These are phyloP conservation scores for Zymoseptoria pseudotritici DNA, from an alignment of 2,329 filamentous ascomycete genomes.

Conservation along the genomic window DNA sequence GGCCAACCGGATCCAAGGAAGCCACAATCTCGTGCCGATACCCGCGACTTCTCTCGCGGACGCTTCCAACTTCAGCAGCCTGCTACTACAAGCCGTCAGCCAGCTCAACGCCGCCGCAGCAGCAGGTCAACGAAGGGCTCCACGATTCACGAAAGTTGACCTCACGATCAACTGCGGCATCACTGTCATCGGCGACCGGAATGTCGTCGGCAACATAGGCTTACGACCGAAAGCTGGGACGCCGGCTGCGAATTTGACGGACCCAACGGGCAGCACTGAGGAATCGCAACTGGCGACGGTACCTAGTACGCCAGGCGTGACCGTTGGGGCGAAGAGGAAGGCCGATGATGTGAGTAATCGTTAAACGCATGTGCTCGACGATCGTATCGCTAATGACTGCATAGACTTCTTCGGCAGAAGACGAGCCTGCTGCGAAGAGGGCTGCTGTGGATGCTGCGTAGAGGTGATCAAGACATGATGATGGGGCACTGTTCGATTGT, in stretches of 20 bases:
- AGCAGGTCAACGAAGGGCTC: constrained; percentile 32
- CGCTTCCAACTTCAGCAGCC: constrained; percentile 38
- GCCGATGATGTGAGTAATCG: constrained; percentile 14
- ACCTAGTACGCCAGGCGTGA: constrained; percentile 5
- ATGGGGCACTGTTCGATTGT: neutral
- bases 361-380: neutral
- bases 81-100: constrained; percentile 40
- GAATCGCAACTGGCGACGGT: neutral
- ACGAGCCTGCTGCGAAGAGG: constrained; percentile 15
- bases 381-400: neutral
- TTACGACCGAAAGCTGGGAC: constrained; percentile 19
- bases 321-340: constrained; percentile 27
- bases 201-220: constrained; percentile 26
- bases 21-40: constrained; percentile 45
- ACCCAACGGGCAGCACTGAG: constrained; percentile 3
- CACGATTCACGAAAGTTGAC: constrained; percentile 42
- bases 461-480: neutral
- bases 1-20: constrained; percentile 40
- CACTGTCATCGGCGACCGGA: constrained; percentile 25
- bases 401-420: constrained; percentile 3
- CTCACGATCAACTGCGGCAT: constrained; percentile 34
- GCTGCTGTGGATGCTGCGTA: constrained; percentile 5
- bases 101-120: constrained; percentile 33
- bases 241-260: neutral
- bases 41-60: constrained; percentile 28